Conservation (phyloP, 352 stramenopile genomes). For the Pythium vanterpoolii region DNA sequence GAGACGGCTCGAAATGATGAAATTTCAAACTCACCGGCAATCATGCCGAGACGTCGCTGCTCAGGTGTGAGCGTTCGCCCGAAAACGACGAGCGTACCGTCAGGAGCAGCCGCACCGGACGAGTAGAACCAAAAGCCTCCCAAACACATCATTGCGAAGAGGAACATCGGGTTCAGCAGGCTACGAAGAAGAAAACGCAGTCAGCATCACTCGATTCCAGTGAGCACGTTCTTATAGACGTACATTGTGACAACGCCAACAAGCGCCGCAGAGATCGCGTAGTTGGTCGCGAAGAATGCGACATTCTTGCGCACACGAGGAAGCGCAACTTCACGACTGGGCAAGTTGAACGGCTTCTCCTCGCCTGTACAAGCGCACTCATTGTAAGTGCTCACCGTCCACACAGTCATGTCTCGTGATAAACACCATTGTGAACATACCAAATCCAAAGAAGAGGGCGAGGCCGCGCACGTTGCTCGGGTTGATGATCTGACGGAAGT, state of each 20-base stretch:
- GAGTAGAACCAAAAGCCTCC: conserved; percentile 80
- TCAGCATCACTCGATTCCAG: not conserved
- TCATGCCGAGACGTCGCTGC: conserved; percentile 81
- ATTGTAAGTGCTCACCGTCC: not conserved
- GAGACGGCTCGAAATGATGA: not conserved
- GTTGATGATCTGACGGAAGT: conserved; percentile 62
- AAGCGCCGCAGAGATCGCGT: conserved; percentile 68
- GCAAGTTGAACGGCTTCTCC: conserved; percentile 85
- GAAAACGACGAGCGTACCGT: conserved; percentile 77
- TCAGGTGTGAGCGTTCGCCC: conserved; percentile 63
- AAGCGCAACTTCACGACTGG: conserved; percentile 54
- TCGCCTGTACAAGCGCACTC: conserved; percentile 35
- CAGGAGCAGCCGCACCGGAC: conserved; percentile 59
- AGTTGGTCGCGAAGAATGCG: conserved; percentile 84
- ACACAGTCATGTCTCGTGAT: not conserved
- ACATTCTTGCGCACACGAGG: conserved; percentile 74
- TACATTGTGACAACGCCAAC: conserved; percentile 85
- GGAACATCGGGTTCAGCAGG: conserved; percentile 82
- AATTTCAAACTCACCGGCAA: conserved; percentile 41
- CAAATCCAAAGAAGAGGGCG: conserved; percentile 77
- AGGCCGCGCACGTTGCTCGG: conserved; percentile 79
- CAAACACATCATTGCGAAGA: conserved; percentile 85
- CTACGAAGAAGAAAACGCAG: conserved; percentile 23
- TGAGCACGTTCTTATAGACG: not conserved
- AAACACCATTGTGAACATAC: conserved; percentile 21